Evolutionary conservation across 2,329 filamentous ascomycete genomes (phyloP), one percentile per base, ranked within the genome.

Genomic region (Cadophora malorum): DNA sequence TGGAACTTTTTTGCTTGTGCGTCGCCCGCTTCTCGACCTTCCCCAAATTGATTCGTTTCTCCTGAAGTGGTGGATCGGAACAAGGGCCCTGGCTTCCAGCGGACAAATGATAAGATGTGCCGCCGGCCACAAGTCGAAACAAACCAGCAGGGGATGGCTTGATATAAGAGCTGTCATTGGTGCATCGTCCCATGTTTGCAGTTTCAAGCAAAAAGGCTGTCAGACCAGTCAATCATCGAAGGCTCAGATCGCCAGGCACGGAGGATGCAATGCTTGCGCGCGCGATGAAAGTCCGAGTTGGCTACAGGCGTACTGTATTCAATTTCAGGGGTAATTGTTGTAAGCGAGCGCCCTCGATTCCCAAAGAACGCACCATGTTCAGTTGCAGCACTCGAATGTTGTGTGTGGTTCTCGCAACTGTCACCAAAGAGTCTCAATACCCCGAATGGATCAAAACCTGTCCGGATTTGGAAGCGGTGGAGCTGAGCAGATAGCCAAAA

Each of bases 61-160:
- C 52, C 28, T 56, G 28, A 52, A 23, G 14, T 25, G n/a, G 41
- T 23, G 41, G 56, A 49, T 49, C 45, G 12, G 25, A 21, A 56
- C 53, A 16, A 14, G 53, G 53, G 33, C 55, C 55, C 23, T 5
- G 41, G 41, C 14, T 4, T 41, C 35, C 12, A 23, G 25, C 23
- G 4, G 58, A 8, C 41, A 35, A 60, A 60, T 35, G 38, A 52
- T 31, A 41, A 28, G 25, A 35, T 31, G 60, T 70, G 65, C 62
- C 70, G 70, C 68, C 28, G 33, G 45, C 35, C 25, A 56, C 28
- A 56, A 56, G 56, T 68, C 62, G 67, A 72, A 72, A 70, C 67
- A 61, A 10, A 6, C 12, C 47, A 31, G 21, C 53, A 67, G 31
- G 61, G 50, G 23, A 14, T 4, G 45, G 41, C 52, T 28, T 7